Evolutionary conservation across 2,329 filamentous ascomycete species (phyloP), one percentile per base, ranked within the genome.

Genomic region (Sporothrix humicola): DNA sequence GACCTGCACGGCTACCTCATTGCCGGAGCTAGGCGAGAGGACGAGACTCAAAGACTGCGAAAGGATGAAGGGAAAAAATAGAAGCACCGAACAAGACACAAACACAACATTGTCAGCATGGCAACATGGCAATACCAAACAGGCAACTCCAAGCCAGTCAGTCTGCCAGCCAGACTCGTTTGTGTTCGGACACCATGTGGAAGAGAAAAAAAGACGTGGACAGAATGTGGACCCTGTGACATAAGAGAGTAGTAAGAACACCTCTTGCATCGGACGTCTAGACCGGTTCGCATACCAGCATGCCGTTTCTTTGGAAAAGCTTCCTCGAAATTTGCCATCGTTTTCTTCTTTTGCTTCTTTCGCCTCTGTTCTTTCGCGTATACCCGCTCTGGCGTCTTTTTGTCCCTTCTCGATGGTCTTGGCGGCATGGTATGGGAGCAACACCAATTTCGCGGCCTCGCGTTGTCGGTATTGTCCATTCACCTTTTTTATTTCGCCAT

Each of bases 301-400:
- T 59, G 10, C 61, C 61, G 61, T 46, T 66, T 26, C 17, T 63
- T 37, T 66, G 15, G 8, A 48, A 46, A 26, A 23, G 20, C 63
- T 31, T 52, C 63, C 6, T 31, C 12, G 31, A 7, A 37, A 37
- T 9, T 66, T 46, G 20, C 44, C 63, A 50, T 68, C 23, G 13
- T 7, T 42, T 42, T 31, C 31, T 44, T 63, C 59, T 44, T 44
- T 63, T 12, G 8, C 46, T 69, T 37, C 26, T 31, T 69, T 17
- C 23, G 23, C 46, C 20, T 69, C 48, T 31, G 31, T 9, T 31
- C n/a, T n/a, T 37, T 69, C 17, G 50, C 50, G 50, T 46, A 31
- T 69, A 20, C 66, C 66, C 66, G 66, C 66, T 69, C 59, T 66
- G 61, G 61, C 61, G 61, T 20, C 42, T 10, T 23, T 65, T 46